A percentile compares a stretch with the other conserved stretches of the same genome.
Conservation (phyloP, 2,329 filamentous ascomycete genomes). For the Xylaria sp. region DNA sequence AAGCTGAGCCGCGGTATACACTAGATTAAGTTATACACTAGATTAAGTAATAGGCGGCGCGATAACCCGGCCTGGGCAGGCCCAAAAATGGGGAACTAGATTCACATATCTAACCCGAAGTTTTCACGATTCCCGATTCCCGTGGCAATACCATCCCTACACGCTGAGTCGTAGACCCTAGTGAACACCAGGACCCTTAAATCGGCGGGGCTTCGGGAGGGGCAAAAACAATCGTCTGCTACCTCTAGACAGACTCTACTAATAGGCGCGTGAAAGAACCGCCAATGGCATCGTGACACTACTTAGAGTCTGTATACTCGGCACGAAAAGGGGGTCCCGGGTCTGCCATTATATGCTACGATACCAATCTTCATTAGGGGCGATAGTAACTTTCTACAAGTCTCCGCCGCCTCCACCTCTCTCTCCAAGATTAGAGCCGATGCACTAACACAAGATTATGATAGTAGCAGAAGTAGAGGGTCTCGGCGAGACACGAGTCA, state of each 20-base stretch:
- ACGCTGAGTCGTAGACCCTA: background rate
- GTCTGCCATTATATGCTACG: background rate
- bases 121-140: conserved; percentile 6
- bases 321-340: conserved; percentile 18
- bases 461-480: background rate
- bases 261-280: conserved; percentile 1
- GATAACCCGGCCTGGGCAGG: background rate
- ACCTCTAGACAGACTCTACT: no score
- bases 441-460: background rate
- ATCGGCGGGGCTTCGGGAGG: conserved; percentile 23
- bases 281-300: conserved; percentile 4
- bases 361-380: conserved; percentile 11
- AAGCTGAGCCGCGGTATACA: background rate
- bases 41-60: background rate
- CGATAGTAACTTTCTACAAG: conserved; percentile 9
- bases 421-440: background rate
- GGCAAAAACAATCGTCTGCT: background rate
- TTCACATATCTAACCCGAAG: conserved; percentile 8
- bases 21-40: background rate
- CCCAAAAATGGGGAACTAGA: conserved; percentile 10
- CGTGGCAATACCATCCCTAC: conserved; percentile 2
- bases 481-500: conserved; percentile 18
- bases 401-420: background rate
- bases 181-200: conserved; percentile 14
- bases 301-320: background rate